Conservation (phyloP, 495 filamentous ascomycete genomes). For the Penicillium arizonense region DNA sequence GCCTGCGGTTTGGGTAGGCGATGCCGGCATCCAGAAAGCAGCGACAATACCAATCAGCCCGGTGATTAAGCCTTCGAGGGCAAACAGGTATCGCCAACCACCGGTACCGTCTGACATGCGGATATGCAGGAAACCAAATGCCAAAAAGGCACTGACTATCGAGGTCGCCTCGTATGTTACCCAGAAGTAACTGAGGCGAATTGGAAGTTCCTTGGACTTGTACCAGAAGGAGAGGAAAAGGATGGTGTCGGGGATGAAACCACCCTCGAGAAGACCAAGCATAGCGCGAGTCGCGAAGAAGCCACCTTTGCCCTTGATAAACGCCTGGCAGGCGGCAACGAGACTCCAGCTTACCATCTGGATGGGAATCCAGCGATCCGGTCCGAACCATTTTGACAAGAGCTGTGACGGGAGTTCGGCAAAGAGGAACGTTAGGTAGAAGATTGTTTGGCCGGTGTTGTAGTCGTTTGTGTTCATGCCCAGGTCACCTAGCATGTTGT, state of each 20-base stretch:
- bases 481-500: conserved; percentile 63
- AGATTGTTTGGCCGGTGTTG: conserved; percentile 76
- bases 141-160: conserved; percentile 67
- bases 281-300: conserved; percentile 66
- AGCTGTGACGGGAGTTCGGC: conserved; percentile 76
- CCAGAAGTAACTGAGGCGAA: conserved; percentile 70
- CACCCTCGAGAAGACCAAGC: conserved; percentile 74
- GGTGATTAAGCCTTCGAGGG: conserved; percentile 53
- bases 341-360: conserved; percentile 80
- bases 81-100: conserved; percentile 75
- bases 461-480: conserved; percentile 71
- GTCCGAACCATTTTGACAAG: conserved; percentile 70
- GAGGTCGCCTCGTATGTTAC: conserved; percentile 62
- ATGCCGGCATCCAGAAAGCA: conserved; percentile 67
- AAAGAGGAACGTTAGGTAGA: conserved; percentile 60
- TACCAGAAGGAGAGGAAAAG: conserved; percentile 79
- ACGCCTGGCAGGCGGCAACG: conserved; percentile 66
- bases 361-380: conserved; percentile 81
- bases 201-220: conserved; percentile 65
- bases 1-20: conserved; percentile 67
- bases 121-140: conserved; percentile 70
- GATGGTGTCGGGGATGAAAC: conserved; percentile 58
- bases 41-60: conserved; percentile 63
- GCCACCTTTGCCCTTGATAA: conserved; percentile 55
- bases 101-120: conserved; percentile 53